Percentiles rank a stretch among this genome's conserved stretches.
Conservation (phyloP, 2,329 filamentous ascomycete genomes). For the Ophiocordyceps camponoti-saundersi region DNA sequence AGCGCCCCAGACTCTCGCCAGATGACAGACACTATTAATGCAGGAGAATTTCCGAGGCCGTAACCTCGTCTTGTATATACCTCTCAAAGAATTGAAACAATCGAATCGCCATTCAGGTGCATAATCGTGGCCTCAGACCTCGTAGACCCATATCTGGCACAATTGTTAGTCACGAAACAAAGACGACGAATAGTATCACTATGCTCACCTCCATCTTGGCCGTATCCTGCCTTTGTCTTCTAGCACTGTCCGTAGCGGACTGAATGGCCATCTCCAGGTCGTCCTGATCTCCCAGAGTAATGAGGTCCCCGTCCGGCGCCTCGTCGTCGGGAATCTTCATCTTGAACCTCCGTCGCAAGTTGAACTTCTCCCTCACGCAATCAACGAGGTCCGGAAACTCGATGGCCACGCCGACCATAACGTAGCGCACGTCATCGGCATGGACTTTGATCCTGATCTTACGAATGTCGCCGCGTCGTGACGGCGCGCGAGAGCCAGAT, state of each 20-base stretch:
- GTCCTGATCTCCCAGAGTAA: slow-evolving; percentile 92
- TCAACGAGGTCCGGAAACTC: slow-evolving; percentile 64
- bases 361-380: slow-evolving; percentile 76
- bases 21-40: not conserved
- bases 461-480: slow-evolving; percentile 47
- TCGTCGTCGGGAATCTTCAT: slow-evolving; percentile 80
- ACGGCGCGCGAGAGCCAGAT: slow-evolving; percentile 34
- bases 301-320: slow-evolving; percentile 65
- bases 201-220: slow-evolving; percentile 84
- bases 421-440: slow-evolving; percentile 76
- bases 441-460: slow-evolving; percentile 89
- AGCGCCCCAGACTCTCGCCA: not conserved
- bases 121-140: slow-evolving; percentile 10
- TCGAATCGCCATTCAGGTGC: slow-evolving; percentile 8
- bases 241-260: slow-evolving; percentile 48
- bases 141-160: slow-evolving; percentile 31
- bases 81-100: slow-evolving; percentile 1
- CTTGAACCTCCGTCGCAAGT: slow-evolving; percentile 61
- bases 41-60: not conserved
- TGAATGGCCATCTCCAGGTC: slow-evolving; percentile 80
- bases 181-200: not conserved
- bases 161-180: slow-evolving; percentile 8
- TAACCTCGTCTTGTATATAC: not conserved
- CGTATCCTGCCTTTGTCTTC: slow-evolving; percentile 61
- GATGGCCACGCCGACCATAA: slow-evolving; percentile 61